Evolutionary conservation across 1,139 yeast species (phyloP).

Genomic region (Blastobotrys aristatus): DNA sequence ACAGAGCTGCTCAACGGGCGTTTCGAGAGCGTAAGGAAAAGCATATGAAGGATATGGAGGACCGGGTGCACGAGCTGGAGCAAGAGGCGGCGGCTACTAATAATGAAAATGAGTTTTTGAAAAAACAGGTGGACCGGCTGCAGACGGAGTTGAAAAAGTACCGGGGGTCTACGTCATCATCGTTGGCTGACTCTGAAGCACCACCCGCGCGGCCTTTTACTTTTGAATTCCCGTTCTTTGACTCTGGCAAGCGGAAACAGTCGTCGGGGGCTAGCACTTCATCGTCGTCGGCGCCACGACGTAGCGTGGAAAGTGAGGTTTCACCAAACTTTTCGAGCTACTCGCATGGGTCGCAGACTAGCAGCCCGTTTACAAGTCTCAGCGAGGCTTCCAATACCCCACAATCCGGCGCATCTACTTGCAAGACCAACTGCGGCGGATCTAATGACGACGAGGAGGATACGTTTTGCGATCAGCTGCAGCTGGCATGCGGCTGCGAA

Average conservation of each 20-base stretch:
- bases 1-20: conserved; percentile 96
- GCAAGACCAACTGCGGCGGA: background rate
- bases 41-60: conserved; percentile 81
- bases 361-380: conserved; percentile 7
- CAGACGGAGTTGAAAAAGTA: conserved; percentile 66
- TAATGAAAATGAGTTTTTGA: conserved; percentile 67
- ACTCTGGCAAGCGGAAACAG: conserved; percentile 1
- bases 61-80: conserved; percentile 66
- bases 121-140: conserved; percentile 70
- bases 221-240: conserved; percentile 42
- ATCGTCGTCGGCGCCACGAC: background rate
- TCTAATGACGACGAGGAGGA: conserved; percentile 9
- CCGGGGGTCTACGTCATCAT: conserved; percentile 14
- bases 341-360: conserved; percentile 2
- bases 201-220: conserved; percentile 25
- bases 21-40: conserved; percentile 90
- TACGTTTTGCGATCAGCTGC: conserved; percentile 65
- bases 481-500: conserved; percentile 76
- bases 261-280: background rate
- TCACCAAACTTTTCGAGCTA: conserved; percentile 4
- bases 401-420: background rate
- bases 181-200: background rate
- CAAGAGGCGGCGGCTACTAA: conserved; percentile 57
- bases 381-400: conserved; percentile 11
- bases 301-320: background rate